A percentile compares a stretch with the other conserved stretches of the same genome.
These are phyloP conservation scores for Coemansia sp. DNA, from an alignment of 192 early-diverging fungal species.

Conservation along the genomic window DNA sequence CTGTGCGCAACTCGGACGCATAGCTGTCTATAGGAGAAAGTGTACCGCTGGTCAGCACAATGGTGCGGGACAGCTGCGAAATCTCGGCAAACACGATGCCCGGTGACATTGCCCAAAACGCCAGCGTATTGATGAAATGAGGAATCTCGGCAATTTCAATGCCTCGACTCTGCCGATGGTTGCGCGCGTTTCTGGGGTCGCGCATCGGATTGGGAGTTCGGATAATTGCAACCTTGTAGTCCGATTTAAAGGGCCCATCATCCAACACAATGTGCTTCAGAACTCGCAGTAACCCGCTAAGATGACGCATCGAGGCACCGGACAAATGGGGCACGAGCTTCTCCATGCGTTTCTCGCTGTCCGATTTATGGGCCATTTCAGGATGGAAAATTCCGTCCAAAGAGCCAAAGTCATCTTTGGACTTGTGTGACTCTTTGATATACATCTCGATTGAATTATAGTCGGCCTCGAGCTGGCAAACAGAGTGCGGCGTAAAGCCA, in stretches of 20 bases:
- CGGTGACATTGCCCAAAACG: slow-evolving; percentile 44
- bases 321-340: slow-evolving; percentile 14
- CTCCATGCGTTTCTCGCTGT: background rate
- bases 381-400: background rate
- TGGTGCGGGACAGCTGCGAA: slow-evolving; percentile 42
- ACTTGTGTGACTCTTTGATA: slow-evolving; percentile 14
- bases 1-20: slow-evolving; percentile 56
- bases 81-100: slow-evolving; percentile 49
- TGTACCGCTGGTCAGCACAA: slow-evolving; percentile 67
- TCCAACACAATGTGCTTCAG: slow-evolving; percentile 9
- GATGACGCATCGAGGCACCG: slow-evolving; percentile 16
- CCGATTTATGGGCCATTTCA: background rate
- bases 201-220: slow-evolving; percentile 2
- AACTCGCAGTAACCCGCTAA: slow-evolving; percentile 31
- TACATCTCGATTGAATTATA: slow-evolving; percentile 12
- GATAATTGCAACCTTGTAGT: slow-evolving; percentile 39
- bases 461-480: slow-evolving; percentile 1
- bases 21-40: slow-evolving; percentile 67
- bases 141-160: background rate
- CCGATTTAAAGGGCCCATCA: slow-evolving; percentile 12
- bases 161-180: background rate
- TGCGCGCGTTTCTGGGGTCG: background rate
- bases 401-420: slow-evolving; percentile 2
- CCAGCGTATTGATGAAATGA: slow-evolving; percentile 23
- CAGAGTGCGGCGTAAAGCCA: slow-evolving; percentile 16